Conservation (phyloP, 768 basidiomycete species). For the Leucosporidium yakuticum region DNA sequence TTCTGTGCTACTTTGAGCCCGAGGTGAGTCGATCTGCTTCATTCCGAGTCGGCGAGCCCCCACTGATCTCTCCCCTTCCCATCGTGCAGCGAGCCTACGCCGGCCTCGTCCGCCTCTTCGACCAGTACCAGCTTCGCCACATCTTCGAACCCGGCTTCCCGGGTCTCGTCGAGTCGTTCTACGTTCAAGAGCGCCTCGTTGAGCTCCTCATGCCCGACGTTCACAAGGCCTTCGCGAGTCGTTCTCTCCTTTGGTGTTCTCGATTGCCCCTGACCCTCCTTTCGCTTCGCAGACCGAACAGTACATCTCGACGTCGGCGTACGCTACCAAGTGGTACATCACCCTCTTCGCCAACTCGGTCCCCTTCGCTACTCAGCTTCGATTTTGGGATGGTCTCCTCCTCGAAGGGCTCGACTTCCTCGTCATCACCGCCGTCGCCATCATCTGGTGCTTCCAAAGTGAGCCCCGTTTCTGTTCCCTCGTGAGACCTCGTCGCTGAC, state of each 20-base stretch:
- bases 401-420: slow-evolving; percentile 86
- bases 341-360: slow-evolving; percentile 93
- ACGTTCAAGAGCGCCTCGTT: slow-evolving; percentile 84
- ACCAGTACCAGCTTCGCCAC: slow-evolving; percentile 75
- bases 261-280: not conserved
- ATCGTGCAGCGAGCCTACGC: slow-evolving; percentile 61
- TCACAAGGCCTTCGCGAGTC: slow-evolving; percentile 65
- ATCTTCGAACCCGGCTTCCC: slow-evolving; percentile 94
- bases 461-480: slow-evolving; percentile 37
- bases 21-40: slow-evolving; percentile 48
- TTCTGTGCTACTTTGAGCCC: slow-evolving; percentile 88
- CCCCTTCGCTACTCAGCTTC: slow-evolving; percentile 87
- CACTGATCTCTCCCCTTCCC: not conserved
- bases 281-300: slow-evolving; percentile 56
- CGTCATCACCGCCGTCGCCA: slow-evolving; percentile 72
- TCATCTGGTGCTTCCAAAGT: slow-evolving; percentile 90
- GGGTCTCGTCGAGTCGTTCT: slow-evolving; percentile 89
- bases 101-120: slow-evolving; percentile 78
- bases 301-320: slow-evolving; percentile 85
- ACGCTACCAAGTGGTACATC: slow-evolving; percentile 99
- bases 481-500: not conserved
- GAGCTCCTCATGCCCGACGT: slow-evolving; percentile 84
- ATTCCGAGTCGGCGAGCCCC: not conserved
- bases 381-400: slow-evolving; percentile 90
- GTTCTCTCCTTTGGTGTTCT: too few species aligned